Base-by-base conservation (phyloP, 2,329 filamentous ascomycete species). In the Clonostachys rhizophaga region DNA sequence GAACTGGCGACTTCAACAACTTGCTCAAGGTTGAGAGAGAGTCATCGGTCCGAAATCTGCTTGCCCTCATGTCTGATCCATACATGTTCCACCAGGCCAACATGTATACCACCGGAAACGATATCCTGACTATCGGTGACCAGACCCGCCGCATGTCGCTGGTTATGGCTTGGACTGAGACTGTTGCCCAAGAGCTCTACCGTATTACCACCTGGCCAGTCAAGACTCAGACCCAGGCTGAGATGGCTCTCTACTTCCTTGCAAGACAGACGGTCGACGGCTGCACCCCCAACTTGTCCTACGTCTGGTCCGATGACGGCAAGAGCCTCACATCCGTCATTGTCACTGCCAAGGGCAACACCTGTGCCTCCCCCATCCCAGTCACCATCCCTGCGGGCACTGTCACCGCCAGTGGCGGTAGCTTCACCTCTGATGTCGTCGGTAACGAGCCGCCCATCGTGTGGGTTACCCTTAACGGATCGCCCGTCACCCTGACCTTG, bases 21-120 rank as follows among this genome's bases (percentile, higher is more conserved):
- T 68, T 84, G 6, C 63, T 84, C 8, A 60, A 62, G 4, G 63
- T 72, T 37, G 78, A 81, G 45, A 70, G 70, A 44, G 59, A 65
- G 5, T 76, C 76, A 42, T 81, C 78, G 43, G 74, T 75, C 34
- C 72, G 78, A 34, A 75, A 83, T 55, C 63, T 84, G 20, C 69
- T 84, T 34, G 74, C 71, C 13, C 68, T 84, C 6, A 72, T 74
- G 51, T 74, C 72, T 51, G 79, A 80, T 43, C 65, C 70, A 20
- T 81, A 52, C 45, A 83, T 83, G 79, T 82, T 84, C 68, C 81
- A 85, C 60, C 80, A 84, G 63, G 78, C 79, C 48, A 84, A 85
- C 57, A 56, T 79, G 50, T 74, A 79, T 47, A 71, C 75, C 41
- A 64, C 65, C 4, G 78, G 76, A 45, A 68, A 72, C 44, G 60